phyloP scores from a whole-genome alignment of 768 basidiomycete species.

The Pleurotus ostreatus region DNA sequence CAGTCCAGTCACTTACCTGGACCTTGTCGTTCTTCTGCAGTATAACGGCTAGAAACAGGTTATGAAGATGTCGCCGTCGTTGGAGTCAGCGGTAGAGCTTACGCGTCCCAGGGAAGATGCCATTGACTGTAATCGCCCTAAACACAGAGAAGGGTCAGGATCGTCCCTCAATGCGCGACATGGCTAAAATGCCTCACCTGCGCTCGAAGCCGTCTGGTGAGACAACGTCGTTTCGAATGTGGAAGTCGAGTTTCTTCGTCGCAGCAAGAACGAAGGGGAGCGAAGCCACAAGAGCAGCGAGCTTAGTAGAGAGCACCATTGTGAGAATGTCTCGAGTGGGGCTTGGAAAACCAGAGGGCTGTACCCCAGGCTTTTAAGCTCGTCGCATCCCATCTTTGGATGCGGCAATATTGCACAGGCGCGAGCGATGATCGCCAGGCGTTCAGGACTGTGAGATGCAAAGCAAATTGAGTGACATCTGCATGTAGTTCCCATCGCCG shows the following conservation, averaged over 20 bases:
- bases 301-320: constrained; percentile 11
- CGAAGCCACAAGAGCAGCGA: constrained; percentile 7
- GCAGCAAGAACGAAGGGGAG: constrained; percentile 13
- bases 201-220: constrained; percentile 20
- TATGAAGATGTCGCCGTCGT: background rate
- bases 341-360: background rate
- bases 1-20: constrained; percentile 4
- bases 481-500: background rate
- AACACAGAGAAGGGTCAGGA: background rate
- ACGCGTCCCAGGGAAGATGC: constrained; percentile 21
- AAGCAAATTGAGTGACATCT: background rate
- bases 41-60: constrained; percentile 9
- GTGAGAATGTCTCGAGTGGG: constrained; percentile 5
- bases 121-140: constrained; percentile 24
- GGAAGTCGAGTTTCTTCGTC: constrained; percentile 11
- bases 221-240: constrained; percentile 16
- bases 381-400: background rate
- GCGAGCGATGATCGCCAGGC: constrained; percentile 3
- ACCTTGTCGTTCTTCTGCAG: constrained; percentile 23
- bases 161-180: background rate
- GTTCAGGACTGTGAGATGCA: constrained; percentile 2
- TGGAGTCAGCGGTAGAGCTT: background rate
- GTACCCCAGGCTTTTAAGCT: constrained; percentile 1
- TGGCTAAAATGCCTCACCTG: constrained; percentile 8
- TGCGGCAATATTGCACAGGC: constrained; percentile 3